Conservation (phyloP, 495 filamentous ascomycete species). For the Lentithecium fluviatile region DNA sequence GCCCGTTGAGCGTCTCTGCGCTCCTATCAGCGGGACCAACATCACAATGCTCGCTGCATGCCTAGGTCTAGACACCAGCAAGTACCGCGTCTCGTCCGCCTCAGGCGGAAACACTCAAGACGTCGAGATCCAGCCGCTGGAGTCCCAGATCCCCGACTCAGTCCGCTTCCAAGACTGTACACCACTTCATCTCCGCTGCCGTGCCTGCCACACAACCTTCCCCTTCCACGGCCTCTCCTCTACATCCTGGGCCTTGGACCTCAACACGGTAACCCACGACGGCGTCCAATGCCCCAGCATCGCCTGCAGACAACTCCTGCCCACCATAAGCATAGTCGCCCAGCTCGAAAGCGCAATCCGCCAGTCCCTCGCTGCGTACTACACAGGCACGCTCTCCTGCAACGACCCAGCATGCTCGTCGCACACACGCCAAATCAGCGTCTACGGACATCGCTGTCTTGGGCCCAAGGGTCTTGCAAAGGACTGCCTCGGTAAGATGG, state of each 20-base stretch:
- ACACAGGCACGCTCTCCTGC: constrained; percentile 87
- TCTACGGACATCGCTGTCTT: constrained; percentile 86
- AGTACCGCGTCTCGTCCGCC: constrained; percentile 67
- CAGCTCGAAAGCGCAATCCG: constrained; percentile 86
- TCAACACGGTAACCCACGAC: constrained; percentile 50
- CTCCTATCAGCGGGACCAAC: constrained; percentile 89
- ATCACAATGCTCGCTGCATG: constrained; percentile 85
- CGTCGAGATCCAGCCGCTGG: constrained; percentile 74
- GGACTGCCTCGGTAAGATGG: constrained; percentile 85
- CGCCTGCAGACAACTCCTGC: constrained; percentile 61
- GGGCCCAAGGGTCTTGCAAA: constrained; percentile 77
- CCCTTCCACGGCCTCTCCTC: constrained; percentile 73
- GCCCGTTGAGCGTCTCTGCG: constrained; percentile 95
- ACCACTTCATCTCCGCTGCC: constrained; percentile 74
- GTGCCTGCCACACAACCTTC: constrained; percentile 68
- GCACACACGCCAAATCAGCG: constrained; percentile 85
- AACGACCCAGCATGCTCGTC: constrained; percentile 83
- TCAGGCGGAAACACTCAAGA: constrained; percentile 39
- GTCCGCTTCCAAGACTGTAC: constrained; percentile 78
- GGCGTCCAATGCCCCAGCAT: constrained; percentile 70
- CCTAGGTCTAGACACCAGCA: constrained; percentile 83
- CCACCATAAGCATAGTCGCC: constrained; percentile 71
- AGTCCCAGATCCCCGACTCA: constrained; percentile 87
- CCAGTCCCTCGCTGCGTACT: constrained; percentile 74
- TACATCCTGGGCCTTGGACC: constrained; percentile 39